These are phyloP conservation scores for Graphiopsis chlorocephala DNA, from an alignment of 2,329 filamentous ascomycete genomes.

Conservation along the genomic window DNA sequence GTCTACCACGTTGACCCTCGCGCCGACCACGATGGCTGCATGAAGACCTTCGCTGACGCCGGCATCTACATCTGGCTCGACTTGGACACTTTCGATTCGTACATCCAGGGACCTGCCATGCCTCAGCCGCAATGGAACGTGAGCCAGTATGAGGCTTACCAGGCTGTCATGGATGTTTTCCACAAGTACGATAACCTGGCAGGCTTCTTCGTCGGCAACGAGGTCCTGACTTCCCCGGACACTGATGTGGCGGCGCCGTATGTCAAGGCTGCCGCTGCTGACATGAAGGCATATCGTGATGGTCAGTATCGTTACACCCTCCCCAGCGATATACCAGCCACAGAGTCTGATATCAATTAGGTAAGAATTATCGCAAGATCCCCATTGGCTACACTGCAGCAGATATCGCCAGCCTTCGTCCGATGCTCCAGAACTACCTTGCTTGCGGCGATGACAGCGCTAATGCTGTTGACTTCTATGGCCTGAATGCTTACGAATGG, in stretches of 20 bases:
- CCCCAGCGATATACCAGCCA: too few species aligned
- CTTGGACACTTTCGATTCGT: slow-evolving; percentile 70
- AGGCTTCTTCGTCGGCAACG: slow-evolving; percentile 85
- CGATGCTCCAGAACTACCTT: slow-evolving; percentile 69
- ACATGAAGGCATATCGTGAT: slow-evolving; percentile 79
- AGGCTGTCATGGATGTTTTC: slow-evolving; percentile 73
- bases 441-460: slow-evolving; percentile 69
- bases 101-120: slow-evolving; percentile 47
- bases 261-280: slow-evolving; percentile 76
- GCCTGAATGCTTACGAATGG: slow-evolving; percentile 63
- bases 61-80: slow-evolving; percentile 85
- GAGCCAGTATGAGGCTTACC: slow-evolving; percentile 66
- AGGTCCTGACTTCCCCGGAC: slow-evolving; percentile 64
- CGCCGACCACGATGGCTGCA: slow-evolving; percentile 72
- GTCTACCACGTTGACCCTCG: slow-evolving; percentile 78
- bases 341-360: not conserved
- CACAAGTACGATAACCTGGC: slow-evolving; percentile 74
- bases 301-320: slow-evolving; percentile 64
- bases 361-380: slow-evolving; percentile 73
- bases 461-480: slow-evolving; percentile 78
- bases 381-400: slow-evolving; percentile 85
- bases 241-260: slow-evolving; percentile 70
- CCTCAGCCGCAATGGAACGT: slow-evolving; percentile 67
- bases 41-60: slow-evolving; percentile 73
- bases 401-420: slow-evolving; percentile 69